Base-by-base conservation (phyloP, 2,329 filamentous ascomycete genomes). In the Neoarthrinium moseri region DNA sequence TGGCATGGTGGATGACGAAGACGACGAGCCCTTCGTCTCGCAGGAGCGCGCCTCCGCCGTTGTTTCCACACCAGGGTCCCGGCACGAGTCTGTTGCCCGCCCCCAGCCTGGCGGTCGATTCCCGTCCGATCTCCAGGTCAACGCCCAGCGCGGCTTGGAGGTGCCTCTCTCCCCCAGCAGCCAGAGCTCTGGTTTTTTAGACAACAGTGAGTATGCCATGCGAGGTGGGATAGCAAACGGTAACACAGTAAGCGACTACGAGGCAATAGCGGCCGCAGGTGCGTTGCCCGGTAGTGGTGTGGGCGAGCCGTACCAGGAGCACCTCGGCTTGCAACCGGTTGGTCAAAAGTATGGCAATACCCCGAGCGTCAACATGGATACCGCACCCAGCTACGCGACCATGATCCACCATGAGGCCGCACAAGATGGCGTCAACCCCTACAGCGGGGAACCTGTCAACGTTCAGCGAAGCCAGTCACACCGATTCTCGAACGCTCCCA, bases 71-170 rank as follows among this genome's bases (percentile, higher is more conserved):
- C 71, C 70, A 50, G 71, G 68, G 56, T 70, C 72, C 51, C 75
- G 69, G 53, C 70, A 76, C 59, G 77, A 80, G 48, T 64, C 66
- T 44, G 65, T 70, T 56, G 74, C 80, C 58, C 84, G 91, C 68
- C 88, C 89, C 64, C 83, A 89, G 79, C 85, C 90, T 84, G 92
- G 91, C 84, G 92, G 92, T 76, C 84, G 91, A 69, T 99, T 99
- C 74, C 92, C 92, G 71, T 95, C 89, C 71, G 91, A 96, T 75
- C 75, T 97, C 59, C 84, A 91, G 73, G 80, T 95, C 66, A 87
- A 91, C 68, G 74, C 78, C 51, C 72, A 82, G 64, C 84, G 89
- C 74, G 85, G 87, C 77, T 84, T 90, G 83, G 86, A 91, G 70
- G 84, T 81, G 63, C 82, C 87, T 63, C 75, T 84, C 64, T 90